Percentiles rank a stretch among this genome's conserved stretches.
These are phyloP conservation scores for Gentiana macrophylla DNA, from an alignment of 257 asterid species.

Conservation along the genomic window DNA sequence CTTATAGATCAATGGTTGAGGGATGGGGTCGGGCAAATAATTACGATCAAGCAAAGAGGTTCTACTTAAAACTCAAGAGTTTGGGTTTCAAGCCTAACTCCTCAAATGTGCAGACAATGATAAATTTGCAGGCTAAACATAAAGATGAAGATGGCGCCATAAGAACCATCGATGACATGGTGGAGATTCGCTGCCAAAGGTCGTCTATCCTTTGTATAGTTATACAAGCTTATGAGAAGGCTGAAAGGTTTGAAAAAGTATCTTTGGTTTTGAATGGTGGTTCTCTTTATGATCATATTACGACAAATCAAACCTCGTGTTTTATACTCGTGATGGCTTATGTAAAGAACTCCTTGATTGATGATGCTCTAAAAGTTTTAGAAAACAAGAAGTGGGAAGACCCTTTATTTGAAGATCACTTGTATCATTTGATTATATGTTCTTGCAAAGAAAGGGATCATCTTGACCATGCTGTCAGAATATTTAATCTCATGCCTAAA, in stretches of 20 bases:
- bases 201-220: conserved; percentile 65
- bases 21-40: conserved; percentile 82
- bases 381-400: conserved; percentile 64
- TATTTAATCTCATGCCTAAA: conserved; percentile 56
- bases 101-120: conserved; percentile 65
- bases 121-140: conserved; percentile 69
- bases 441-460: conserved; percentile 69
- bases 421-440: conserved; percentile 77
- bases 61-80: conserved; percentile 44
- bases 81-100: conserved; percentile 63
- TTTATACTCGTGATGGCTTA: conserved; percentile 59
- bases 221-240: conserved; percentile 69
- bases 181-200: conserved; percentile 53
- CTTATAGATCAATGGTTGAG: conserved; percentile 80
- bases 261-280: conserved; percentile 43
- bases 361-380: conserved; percentile 50
- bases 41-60: conserved; percentile 36
- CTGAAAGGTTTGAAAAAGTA: conserved; percentile 38
- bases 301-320: conserved; percentile 52
- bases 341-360: conserved; percentile 49
- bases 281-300: conserved; percentile 45
- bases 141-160: conserved; percentile 49
- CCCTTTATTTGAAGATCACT: conserved; percentile 59
- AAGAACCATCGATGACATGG: conserved; percentile 51
- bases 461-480: conserved; percentile 48